Base-by-base conservation (phyloP, 2,329 filamentous ascomycete genomes). In the Paracorniculantispora psalliotae region DNA sequence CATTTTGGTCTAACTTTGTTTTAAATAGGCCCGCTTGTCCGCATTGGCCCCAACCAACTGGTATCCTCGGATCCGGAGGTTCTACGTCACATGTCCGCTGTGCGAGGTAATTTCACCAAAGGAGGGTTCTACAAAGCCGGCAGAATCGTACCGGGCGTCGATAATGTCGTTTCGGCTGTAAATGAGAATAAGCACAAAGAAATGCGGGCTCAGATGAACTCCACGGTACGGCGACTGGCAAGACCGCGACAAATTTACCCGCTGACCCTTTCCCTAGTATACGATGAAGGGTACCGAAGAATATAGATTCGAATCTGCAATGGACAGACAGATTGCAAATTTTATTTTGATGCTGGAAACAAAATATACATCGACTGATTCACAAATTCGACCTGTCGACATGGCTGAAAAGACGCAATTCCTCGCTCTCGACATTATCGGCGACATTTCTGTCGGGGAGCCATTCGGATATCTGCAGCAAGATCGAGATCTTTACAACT, bases 351-450 rank as follows among this genome's bases (percentile, higher is more conserved):
- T 84, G 2, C 73, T 84, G 35, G 72, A 77, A 19, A 64, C 64
- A 33, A 79, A 79, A 63, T 84, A 83, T 57, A 62, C 77, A 9
- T 76, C 75, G 3, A 75, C 65, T 1, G 65, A 72, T 3, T 61
- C 59, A 2, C 60, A 71, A 1, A 71, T 71, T 25, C 65, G 65
- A 0, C 72, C 70, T 0, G 70, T 83, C 59, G 80, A 84, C 63
- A 68, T 84, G 46, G 78, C 77, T 23, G 70, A 72, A 41, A 79
- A 80, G 61, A 75, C 77, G 2, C 78, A 80, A 25, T 82, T 77
- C 71, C 80, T 83, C 58, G 76, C 81, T 1, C 69, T 84, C 0
- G 82, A 85, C 59, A 78, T 80, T 2, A 79, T 84, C 44, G 78
- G 77, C 13, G 75, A 81, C 39, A 68, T 84, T 23, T 79, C 79